These are phyloP conservation scores for Candida tunisiensis DNA, from an alignment of 1,139 yeast genomes.

Conservation along the genomic window DNA sequence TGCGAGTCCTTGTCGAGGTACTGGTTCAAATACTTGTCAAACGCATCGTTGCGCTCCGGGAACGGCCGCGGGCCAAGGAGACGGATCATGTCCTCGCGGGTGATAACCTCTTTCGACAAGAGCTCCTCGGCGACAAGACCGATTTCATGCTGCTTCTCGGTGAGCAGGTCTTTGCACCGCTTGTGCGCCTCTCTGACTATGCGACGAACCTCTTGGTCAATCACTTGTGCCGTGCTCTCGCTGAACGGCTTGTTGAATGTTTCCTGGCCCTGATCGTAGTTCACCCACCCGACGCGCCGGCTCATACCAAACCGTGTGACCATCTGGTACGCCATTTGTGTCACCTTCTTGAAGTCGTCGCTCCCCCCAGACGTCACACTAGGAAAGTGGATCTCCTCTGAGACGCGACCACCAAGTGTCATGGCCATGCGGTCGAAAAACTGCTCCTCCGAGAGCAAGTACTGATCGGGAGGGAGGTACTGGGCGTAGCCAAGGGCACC, in stretches of 20 bases:
- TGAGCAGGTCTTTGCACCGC: slow-evolving; percentile 47
- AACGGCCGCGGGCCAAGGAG: slow-evolving; percentile 76
- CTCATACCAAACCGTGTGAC: slow-evolving; percentile 89
- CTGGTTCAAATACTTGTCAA: slow-evolving; percentile 51
- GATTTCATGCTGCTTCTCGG: slow-evolving; percentile 52
- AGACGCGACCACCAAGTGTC: slow-evolving; percentile 93
- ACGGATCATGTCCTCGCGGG: slow-evolving; percentile 80
- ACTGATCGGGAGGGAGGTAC: slow-evolving; percentile 86
- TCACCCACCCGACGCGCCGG: slow-evolving; percentile 63
- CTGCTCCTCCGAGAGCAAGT: slow-evolving; percentile 62
- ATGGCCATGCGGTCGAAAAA: slow-evolving; percentile 79
- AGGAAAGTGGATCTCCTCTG: slow-evolving; percentile 81
- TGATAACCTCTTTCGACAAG: slow-evolving; percentile 67
- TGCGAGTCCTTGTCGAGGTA: slow-evolving; percentile 1
- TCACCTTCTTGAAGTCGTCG: slow-evolving; percentile 91
- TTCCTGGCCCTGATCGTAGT: slow-evolving; percentile 48
- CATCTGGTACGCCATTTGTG: slow-evolving; percentile 84
- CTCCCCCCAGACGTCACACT: slow-evolving; percentile 92
- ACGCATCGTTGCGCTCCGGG: slow-evolving; percentile 81
- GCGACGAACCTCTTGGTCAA: slow-evolving; percentile 72
- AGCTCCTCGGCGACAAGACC: slow-evolving; percentile 78
- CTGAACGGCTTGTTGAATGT: slow-evolving; percentile 73
- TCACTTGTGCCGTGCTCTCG: slow-evolving; percentile 62
- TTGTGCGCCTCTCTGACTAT: slow-evolving; percentile 65
- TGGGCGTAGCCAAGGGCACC: slow-evolving; percentile 98